Base-by-base conservation (phyloP, 2,329 filamentous ascomycete genomes). In the Ophiostoma piceae region DNA sequence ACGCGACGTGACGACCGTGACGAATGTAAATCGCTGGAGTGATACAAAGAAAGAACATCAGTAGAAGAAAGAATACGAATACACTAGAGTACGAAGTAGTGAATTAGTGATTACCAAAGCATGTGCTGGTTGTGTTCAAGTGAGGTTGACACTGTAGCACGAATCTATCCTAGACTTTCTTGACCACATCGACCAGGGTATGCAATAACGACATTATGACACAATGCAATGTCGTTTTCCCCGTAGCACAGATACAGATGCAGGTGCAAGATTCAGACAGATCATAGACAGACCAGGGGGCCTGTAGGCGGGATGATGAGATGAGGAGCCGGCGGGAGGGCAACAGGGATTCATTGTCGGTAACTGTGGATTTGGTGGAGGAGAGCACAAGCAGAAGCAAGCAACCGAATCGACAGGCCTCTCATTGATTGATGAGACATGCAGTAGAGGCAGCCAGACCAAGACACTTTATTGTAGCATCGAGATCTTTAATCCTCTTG, bases 1-100 rank as follows among this genome's bases (percentile, higher is more conserved):
- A 57, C 51, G 51, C 51, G 51, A 47, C 22, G 51, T 57, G 51
- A 26, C 43, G 54, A 64, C 57, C 57, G 57, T 64, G 57, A 64
- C 57, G 57, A 64, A 64, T 64, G 57, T 14, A 64, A 57, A 57
- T 26, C 51, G 9, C 51, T 57, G 51, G n/a, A 14, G 11, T 47
- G 6, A 8, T 19, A 47, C 43, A 47, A n/a, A 41, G 39, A 41
- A 47, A 47, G 43, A 47, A n/a, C 43, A 19, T 8, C 39, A 41
- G 39, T 41, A 41, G 39, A 41, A 41, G 39, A 41, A 41, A 41
- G 9, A 41, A 41, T 12, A 41, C 11, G 39, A 41, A 41, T 2
- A 14, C 11, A 41, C 11, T 12, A 41, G 12, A 14, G 12, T 14
- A 39, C 37, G 6, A 14, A 41, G 2, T 14, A 41, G 39, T 41